Base-by-base conservation (phyloP, 2,329 filamentous ascomycete genomes). In the Corinectria fuckeliana region DNA sequence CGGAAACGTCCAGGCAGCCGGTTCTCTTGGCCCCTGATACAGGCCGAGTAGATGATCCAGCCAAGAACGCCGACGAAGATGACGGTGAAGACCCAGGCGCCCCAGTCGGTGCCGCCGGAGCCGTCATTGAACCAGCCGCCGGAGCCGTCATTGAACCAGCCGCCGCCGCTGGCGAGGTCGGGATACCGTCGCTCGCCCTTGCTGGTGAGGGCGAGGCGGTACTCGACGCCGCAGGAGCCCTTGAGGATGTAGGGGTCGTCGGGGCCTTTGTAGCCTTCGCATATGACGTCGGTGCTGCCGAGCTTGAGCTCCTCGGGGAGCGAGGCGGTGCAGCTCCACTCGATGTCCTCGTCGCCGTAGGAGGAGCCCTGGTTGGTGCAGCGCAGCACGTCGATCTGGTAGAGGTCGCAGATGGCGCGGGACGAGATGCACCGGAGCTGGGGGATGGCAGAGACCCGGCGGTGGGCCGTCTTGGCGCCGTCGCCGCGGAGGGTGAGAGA, bases 191-290 rank as follows among this genome's bases (percentile, higher is more conserved):
- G 77, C 77, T 93, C 88, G 3, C 95, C 95, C 61, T 83, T 81
- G 10, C 89, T 87, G 1, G 93, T 98, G 51, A 98, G 80, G 0
- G 90, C 75, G 6, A 98, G 77, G 13, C 89, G 83, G 76, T 98
- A 98, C 77, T 97, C 92, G 21, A 97, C 93, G 13, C 91, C 95
- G 76, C 94, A 98, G 75, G 91, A 95, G 20, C 95, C 95, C 71
- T 91, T 93, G 53, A 98, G 79, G n/a, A 98, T 85, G 75, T 92
- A 96, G 0, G 87, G 87, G 74, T 98, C 95, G 45, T 94, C 86
- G 1, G 89, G 77, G 13, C 80, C 82, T 58, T 85, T 80, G 77
- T 97, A 98, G 10, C 95, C 94, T 73, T 99, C 94, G 76, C 95
- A 99, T 10, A 93, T 81, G 55, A 98, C 94, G 62, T 98, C 93